A percentile compares a stretch with the other conserved stretches of the same genome.
phyloP scores from a whole-genome alignment of 2,329 filamentous ascomycete species.

The Penicillium rolfsii region DNA sequence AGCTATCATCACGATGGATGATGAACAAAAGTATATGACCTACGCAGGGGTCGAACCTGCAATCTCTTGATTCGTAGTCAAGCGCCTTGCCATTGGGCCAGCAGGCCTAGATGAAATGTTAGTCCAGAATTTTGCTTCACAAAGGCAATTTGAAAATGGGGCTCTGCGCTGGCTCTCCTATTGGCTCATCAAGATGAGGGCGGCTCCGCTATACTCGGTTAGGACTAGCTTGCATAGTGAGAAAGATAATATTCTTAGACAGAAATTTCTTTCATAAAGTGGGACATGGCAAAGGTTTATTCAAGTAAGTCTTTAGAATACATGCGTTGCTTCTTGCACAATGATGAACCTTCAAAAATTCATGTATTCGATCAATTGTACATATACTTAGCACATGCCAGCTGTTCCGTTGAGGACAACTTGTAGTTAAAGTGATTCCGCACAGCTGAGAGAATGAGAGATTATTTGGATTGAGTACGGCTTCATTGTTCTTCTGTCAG shows the following conservation, averaged over 20 bases:
- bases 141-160: background rate
- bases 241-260: background rate
- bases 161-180: background rate
- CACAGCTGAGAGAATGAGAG: no score
- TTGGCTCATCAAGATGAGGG: background rate
- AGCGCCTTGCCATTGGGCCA: conserved; percentile 57
- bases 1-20: background rate
- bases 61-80: conserved; percentile 59
- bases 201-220: background rate
- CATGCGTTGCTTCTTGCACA: background rate
- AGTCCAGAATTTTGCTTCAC: background rate
- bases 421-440: no score
- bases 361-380: background rate
- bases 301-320: background rate
- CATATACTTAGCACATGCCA: background rate
- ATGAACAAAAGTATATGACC: conserved; percentile 32
- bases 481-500: no score
- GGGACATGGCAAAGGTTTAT: background rate
- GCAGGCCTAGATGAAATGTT: conserved; percentile 25
- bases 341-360: background rate
- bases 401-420: no score
- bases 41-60: conserved; percentile 52
- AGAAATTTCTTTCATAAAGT: background rate
- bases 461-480: no score
- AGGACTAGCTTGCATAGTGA: background rate